Base-by-base conservation (phyloP, 176 grass and related monocot species). In the Hyparrhenia diplandra region DNA sequence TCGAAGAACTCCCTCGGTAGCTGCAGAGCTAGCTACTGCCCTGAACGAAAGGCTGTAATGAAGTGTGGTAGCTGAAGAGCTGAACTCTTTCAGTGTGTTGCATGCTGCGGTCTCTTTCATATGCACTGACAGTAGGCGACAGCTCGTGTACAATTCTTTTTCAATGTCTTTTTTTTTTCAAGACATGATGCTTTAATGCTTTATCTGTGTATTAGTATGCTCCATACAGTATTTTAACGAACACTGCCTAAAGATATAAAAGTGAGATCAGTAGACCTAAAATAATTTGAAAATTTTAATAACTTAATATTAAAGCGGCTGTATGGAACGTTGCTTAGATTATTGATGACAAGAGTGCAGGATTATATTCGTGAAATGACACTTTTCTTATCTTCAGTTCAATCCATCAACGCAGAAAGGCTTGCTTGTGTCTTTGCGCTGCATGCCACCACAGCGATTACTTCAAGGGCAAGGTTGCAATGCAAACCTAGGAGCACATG, bases 201-300 rank as follows among this genome's bases (percentile, higher is more conserved):
- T 79, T 37, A 4, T 32, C 30, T 31, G 30, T 68, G 77, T 18
- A 11, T 80, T 18, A 17, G 77, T 37, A 80, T 80, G 77, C 77
- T 46, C 30, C 30, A 8, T 51, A 67, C 23, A 79, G 21, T 79
- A 49, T 36, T 79, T 52, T 52, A 79, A 52, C 11, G 32, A 59
- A 7, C 39, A 79, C 30, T 1, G 0, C 4, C 25, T 18, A 60
- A 62, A 62, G 76, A 67, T 79, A 49, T 67, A n/a, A 32, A 67
- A 78, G 45, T 23, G 1, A 52, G 45, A n/a, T n/a, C n/a, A 11
- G 20, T n/a, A 13, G 3, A 3, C 47, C 31, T 32, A 69, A 59
- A 65, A 49, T 8, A 45, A 24, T 24, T 29, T 21, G 5, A 43
- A 68, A 4, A 10, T 52, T 52, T 9, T 14, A 0, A 8, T 63